These are phyloP conservation scores for Lasiosphaeria hispida DNA, from an alignment of 495 filamentous ascomycete species.

Conservation along the genomic window DNA sequence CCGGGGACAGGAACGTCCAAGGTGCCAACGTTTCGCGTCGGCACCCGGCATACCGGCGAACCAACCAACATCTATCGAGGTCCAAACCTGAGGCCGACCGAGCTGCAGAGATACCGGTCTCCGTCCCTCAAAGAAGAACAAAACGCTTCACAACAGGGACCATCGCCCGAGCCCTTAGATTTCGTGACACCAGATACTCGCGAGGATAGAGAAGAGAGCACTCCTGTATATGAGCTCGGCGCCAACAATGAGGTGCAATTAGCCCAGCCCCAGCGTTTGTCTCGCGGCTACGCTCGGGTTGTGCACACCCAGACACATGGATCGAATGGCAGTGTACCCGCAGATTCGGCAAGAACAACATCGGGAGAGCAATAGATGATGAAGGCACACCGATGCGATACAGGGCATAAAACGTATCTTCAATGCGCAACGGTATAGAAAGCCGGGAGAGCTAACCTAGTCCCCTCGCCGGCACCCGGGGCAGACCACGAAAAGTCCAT, in stretches of 20 bases:
- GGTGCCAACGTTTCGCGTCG: slow-evolving; percentile 1
- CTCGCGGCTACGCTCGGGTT: slow-evolving; percentile 16
- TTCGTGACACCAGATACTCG: not conserved
- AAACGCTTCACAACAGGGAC: too few relatives aligned
- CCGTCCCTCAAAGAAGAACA: too few relatives aligned
- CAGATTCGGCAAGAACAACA: not conserved
- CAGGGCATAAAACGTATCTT: too few relatives aligned
- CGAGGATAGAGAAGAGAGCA: slow-evolving; percentile 5
- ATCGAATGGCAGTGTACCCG: slow-evolving; percentile 3
- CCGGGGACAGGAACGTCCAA: slow-evolving; percentile 1
- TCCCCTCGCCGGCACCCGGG: too few relatives aligned
- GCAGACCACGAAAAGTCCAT: too few relatives aligned
- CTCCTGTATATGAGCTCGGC: not conserved
- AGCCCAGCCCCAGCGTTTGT: slow-evolving; percentile 17
- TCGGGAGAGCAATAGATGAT: not conserved
- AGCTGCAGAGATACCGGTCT: not conserved
- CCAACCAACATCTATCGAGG: not conserved
- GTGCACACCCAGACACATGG: slow-evolving; percentile 11
- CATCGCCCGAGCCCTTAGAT: too few relatives aligned
- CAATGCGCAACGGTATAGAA: too few relatives aligned
- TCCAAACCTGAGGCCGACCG: not conserved
- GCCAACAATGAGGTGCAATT: slow-evolving; percentile 10
- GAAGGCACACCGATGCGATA: too few relatives aligned
- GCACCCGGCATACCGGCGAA: not conserved
- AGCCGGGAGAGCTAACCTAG: too few relatives aligned